Evolutionary conservation across 306 rosid genomes (phyloP).

Genomic region (Albizia julibrissin): DNA sequence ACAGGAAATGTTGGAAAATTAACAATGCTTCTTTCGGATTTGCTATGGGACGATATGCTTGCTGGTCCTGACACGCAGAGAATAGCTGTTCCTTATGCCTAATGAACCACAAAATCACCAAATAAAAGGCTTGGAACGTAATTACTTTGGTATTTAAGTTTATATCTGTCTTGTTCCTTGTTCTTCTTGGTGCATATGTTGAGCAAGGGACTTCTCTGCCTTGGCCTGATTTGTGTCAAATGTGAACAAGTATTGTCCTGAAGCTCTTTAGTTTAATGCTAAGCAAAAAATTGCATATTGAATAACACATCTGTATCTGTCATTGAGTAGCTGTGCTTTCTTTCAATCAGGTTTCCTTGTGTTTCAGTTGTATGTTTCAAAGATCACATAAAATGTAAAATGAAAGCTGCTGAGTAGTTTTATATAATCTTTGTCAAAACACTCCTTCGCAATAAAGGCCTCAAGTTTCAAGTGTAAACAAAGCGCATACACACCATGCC

Average conservation of each 20-base stretch:
- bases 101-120: slow-evolving; percentile 28
- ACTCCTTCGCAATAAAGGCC: background rate
- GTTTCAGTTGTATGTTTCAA: background rate
- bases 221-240: slow-evolving; percentile 5
- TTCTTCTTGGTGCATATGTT: slow-evolving; percentile 29
- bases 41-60: slow-evolving; percentile 84
- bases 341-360: background rate
- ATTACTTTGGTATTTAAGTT: slow-evolving; percentile 21
- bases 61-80: slow-evolving; percentile 69
- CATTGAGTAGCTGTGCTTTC: slow-evolving; percentile 21
- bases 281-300: background rate
- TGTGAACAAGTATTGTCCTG: slow-evolving; percentile 25
- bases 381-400: background rate
- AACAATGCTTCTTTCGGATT: slow-evolving; percentile 74
- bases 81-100: slow-evolving; percentile 51
- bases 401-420: background rate
- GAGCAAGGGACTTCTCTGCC: slow-evolving; percentile 14
- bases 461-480: background rate
- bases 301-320: slow-evolving; percentile 1
- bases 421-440: too few species aligned
- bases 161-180: slow-evolving; percentile 17
- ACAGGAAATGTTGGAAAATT: slow-evolving; percentile 82
- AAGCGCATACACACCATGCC: background rate
- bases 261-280: slow-evolving; percentile 32
- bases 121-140: slow-evolving; percentile 15